Evolutionary conservation across 345 rosid genomes (phyloP).

Genomic region (Noccaea bulbosa): DNA sequence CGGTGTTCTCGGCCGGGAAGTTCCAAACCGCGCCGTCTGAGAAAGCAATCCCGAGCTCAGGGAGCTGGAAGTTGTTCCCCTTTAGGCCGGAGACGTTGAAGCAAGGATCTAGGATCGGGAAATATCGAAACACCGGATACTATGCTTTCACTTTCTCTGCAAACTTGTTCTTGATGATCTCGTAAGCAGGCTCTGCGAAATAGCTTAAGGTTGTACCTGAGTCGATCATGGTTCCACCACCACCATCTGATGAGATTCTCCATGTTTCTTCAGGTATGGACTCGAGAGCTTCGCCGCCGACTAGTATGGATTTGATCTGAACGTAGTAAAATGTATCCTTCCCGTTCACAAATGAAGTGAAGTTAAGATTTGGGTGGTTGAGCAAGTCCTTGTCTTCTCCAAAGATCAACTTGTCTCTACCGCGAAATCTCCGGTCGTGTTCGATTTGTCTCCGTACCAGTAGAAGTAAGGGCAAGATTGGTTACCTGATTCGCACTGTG

Average conservation of each 20-base stretch:
- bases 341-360: slow-evolving; percentile 62
- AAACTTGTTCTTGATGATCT: slow-evolving; percentile 64
- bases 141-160: slow-evolving; percentile 53
- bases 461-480: slow-evolving; percentile 83
- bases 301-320: slow-evolving; percentile 65
- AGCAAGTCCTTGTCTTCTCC: slow-evolving; percentile 68
- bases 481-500: slow-evolving; percentile 54
- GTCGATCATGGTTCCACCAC: slow-evolving; percentile 86
- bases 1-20: slow-evolving; percentile 84
- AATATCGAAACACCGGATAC: slow-evolving; percentile 56
- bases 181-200: slow-evolving; percentile 67
- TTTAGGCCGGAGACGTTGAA: slow-evolving; percentile 78
- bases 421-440: slow-evolving; percentile 82
- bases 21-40: slow-evolving; percentile 80
- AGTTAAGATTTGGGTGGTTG: slow-evolving; percentile 60
- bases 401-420: slow-evolving; percentile 77
- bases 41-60: slow-evolving; percentile 69
- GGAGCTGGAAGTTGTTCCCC: slow-evolving; percentile 51
- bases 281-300: slow-evolving; percentile 61
- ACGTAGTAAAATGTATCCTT: slow-evolving; percentile 66
- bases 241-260: slow-evolving; percentile 61
- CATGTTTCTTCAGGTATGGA: slow-evolving; percentile 77
- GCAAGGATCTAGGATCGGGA: slow-evolving; percentile 73
- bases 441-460: slow-evolving; percentile 88
- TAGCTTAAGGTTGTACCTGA: slow-evolving; percentile 76